A percentile compares a stretch with the other conserved stretches of the same genome.
Conservation (phyloP, 495 filamentous ascomycete genomes). For the Penicillium daleae region DNA sequence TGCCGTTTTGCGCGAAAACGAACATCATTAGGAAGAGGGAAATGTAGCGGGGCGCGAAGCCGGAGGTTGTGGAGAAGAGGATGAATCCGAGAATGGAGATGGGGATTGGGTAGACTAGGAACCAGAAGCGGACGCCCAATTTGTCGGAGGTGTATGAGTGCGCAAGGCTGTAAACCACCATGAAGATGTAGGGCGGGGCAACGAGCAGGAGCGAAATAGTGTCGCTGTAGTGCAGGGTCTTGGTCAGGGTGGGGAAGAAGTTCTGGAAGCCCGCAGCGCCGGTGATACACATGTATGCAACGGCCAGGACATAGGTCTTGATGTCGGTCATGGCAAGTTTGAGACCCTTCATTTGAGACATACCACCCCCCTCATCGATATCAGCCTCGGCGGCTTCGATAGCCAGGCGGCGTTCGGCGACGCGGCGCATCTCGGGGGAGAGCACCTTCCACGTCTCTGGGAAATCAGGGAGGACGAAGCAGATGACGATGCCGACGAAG, state of each 20-base stretch:
- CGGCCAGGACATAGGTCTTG: constrained; percentile 53
- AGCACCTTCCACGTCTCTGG: constrained; percentile 53
- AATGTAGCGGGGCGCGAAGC: constrained; percentile 56
- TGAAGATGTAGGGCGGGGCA: constrained; percentile 59
- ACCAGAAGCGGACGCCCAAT: constrained; percentile 53
- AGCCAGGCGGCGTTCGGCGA: constrained; percentile 54
- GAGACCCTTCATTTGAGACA: constrained; percentile 52
- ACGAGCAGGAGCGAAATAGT: constrained; percentile 53
- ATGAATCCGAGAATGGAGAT: constrained; percentile 55
- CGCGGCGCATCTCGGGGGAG: constrained; percentile 49
- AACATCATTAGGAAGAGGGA: constrained; percentile 59
- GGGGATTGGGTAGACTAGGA: constrained; percentile 54
- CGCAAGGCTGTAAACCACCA: constrained; percentile 51
- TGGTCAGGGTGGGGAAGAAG: constrained; percentile 56
- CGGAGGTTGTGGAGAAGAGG: constrained; percentile 52
- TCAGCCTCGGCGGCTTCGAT: constrained; percentile 54
- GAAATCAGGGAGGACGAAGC: constrained; percentile 52
- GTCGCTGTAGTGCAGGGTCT: constrained; percentile 44
- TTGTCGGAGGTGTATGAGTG: constrained; percentile 53
- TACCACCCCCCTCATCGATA: constrained; percentile 50
- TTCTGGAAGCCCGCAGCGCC: constrained; percentile 59
- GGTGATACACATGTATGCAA: constrained; percentile 56
- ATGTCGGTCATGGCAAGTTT: constrained; percentile 56
- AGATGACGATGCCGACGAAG: constrained; percentile 43
- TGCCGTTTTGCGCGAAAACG: constrained; percentile 56